phyloP scores from a whole-genome alignment of 805 yeast genomes.

The Lachancea waltii region DNA sequence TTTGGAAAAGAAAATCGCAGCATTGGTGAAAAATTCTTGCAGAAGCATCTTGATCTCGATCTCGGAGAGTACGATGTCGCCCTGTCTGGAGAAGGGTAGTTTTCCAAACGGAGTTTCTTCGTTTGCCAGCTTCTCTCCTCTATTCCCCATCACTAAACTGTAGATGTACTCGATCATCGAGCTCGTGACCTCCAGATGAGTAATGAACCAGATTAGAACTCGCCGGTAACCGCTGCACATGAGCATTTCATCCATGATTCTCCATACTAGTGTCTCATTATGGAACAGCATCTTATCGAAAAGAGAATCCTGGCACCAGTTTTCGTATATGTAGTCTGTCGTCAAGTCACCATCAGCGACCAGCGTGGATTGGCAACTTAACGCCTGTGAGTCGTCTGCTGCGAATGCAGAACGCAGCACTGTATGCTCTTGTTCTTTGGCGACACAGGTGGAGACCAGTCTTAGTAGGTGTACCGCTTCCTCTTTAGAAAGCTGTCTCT shows the following conservation, averaged over 20 bases:
- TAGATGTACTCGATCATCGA: slow-evolving; percentile 55
- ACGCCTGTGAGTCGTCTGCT: slow-evolving; percentile 2
- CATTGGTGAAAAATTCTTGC: slow-evolving; percentile 62
- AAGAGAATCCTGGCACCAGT: slow-evolving; percentile 37
- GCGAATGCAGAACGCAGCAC: slow-evolving; percentile 16
- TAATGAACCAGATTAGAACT: slow-evolving; percentile 58
- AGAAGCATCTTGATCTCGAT: slow-evolving; percentile 60
- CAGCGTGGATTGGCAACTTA: slow-evolving; percentile 1
- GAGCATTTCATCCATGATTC: slow-evolving; percentile 61
- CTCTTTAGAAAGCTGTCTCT: slow-evolving; percentile 12
- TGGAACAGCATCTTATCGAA: slow-evolving; percentile 47
- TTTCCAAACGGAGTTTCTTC: slow-evolving; percentile 7
- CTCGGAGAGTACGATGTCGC: slow-evolving; percentile 46
- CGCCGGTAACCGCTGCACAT: slow-evolving; percentile 63
- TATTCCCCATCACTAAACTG: slow-evolving; percentile 49
- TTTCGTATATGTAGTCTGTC: slow-evolving; percentile 46
- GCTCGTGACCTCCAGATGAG: slow-evolving; percentile 53
- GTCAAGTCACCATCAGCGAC: slow-evolving; percentile 31
- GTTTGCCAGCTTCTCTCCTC: slow-evolving; percentile 38
- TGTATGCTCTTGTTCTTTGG: slow-evolving; percentile 35
- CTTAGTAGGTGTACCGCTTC: slow-evolving; percentile 18
- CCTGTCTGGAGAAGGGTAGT: slow-evolving; percentile 48
- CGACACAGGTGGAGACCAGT: slow-evolving; percentile 50
- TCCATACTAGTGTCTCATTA: slow-evolving; percentile 48
- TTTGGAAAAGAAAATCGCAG: slow-evolving; percentile 38